Evolutionary conservation across 2,329 filamentous ascomycete species (phyloP).

Genomic region (Nothopassalora personata): DNA sequence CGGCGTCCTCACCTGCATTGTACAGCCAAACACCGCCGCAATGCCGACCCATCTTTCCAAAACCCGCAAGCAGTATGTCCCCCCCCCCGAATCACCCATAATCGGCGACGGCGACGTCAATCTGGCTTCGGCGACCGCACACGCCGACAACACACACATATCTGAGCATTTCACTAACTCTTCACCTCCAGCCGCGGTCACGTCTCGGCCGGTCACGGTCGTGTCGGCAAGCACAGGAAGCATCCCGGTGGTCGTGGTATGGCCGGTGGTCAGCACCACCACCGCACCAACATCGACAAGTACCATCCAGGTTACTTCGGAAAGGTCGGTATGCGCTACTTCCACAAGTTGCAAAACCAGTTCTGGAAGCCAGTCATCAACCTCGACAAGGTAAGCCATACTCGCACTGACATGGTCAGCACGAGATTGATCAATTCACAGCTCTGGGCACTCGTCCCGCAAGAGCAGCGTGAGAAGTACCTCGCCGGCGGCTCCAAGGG

Average conservation of each 20-base stretch:
- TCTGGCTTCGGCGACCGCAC: background rate
- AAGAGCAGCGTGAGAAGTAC: slow-evolving; percentile 91
- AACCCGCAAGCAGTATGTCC: slow-evolving; percentile 71
- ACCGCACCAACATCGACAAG: slow-evolving; percentile 87
- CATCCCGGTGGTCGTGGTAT: slow-evolving; percentile 72
- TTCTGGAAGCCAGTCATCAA: slow-evolving; percentile 99
- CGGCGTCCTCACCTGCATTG: slow-evolving; percentile 15
- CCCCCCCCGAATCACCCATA: slow-evolving; percentile 9
- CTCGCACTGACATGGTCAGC: background rate
- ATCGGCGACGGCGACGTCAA: background rate
- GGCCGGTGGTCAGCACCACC: slow-evolving; percentile 99
- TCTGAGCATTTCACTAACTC: slow-evolving; percentile 13
- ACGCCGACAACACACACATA: background rate
- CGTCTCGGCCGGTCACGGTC: slow-evolving; percentile 96
- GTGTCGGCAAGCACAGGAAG: slow-evolving; percentile 98
- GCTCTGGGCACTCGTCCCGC: slow-evolving; percentile 94
- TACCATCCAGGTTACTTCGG: slow-evolving; percentile 99
- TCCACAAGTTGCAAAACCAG: slow-evolving; percentile 93
- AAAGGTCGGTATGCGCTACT: slow-evolving; percentile 62
- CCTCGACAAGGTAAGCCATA: slow-evolving; percentile 76
- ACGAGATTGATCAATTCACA: slow-evolving; percentile 34
- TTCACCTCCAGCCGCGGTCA: slow-evolving; percentile 70
- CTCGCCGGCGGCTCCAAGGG: slow-evolving; percentile 79
- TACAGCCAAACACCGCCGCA: slow-evolving; percentile 22
- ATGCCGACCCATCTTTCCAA: slow-evolving; percentile 72